Percentiles rank a stretch among this genome's conserved stretches.
phyloP scores from a whole-genome alignment of 2,329 filamentous ascomycete species.

The Chaetomium globosum region DNA sequence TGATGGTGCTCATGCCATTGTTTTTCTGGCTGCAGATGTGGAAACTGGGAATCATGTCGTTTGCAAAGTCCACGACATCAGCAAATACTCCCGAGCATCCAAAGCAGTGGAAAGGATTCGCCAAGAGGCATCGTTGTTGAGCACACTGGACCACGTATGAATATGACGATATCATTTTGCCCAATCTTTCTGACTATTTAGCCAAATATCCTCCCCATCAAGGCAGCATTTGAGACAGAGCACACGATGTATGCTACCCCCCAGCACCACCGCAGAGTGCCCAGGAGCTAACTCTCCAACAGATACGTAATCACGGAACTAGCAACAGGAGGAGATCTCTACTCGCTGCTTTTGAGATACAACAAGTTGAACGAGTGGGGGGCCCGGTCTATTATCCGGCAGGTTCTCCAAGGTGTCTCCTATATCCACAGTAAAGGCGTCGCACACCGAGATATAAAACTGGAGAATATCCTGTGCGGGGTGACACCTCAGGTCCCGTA shows the following conservation, averaged over 20 bases:
- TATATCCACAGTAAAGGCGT: slow-evolving; percentile 56
- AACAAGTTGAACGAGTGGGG: slow-evolving; percentile 47
- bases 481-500: slow-evolving; percentile 49
- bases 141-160: slow-evolving; percentile 56
- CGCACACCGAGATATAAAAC: slow-evolving; percentile 58
- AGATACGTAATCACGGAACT: slow-evolving; percentile 62
- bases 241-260: slow-evolving; percentile 48
- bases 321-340: slow-evolving; percentile 58
- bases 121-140: slow-evolving; percentile 57
- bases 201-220: slow-evolving; percentile 59
- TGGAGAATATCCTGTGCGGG: slow-evolving; percentile 56
- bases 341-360: slow-evolving; percentile 50
- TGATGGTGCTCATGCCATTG: slow-evolving; percentile 54
- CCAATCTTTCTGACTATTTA: slow-evolving; percentile 36
- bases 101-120: slow-evolving; percentile 45
- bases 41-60: slow-evolving; percentile 62
- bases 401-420: slow-evolving; percentile 50
- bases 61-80: slow-evolving; percentile 64
- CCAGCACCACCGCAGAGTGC: neutral
- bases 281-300: slow-evolving; percentile 15
- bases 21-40: slow-evolving; percentile 58
- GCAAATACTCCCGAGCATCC: slow-evolving; percentile 32
- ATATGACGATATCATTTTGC: neutral
- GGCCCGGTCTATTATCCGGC: slow-evolving; percentile 51
- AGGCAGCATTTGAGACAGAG: slow-evolving; percentile 54